Evolutionary conservation across 345 rosid species (phyloP).

Genomic region (Eucalyptus sp.): DNA sequence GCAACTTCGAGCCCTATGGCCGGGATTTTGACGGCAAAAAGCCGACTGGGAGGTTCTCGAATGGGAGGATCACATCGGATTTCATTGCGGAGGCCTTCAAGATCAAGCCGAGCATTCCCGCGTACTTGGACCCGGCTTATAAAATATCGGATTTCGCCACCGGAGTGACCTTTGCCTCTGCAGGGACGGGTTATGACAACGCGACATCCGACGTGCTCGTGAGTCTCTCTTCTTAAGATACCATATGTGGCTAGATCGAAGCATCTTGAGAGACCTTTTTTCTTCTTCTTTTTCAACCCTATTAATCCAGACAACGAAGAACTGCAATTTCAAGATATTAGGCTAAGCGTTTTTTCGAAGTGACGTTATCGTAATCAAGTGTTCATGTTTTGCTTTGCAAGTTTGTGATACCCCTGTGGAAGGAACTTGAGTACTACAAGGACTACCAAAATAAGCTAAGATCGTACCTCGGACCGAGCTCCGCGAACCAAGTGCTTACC

Average conservation of each 20-base stretch:
- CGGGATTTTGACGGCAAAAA: constrained; percentile 37
- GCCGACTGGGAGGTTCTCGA: constrained; percentile 54
- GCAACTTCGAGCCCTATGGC: constrained; percentile 55
- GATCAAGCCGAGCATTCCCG: constrained; percentile 37
- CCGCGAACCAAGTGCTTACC: constrained; percentile 12
- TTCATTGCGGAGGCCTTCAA: constrained; percentile 43
- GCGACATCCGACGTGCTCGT: constrained; percentile 47
- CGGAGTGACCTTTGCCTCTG: constrained; percentile 61
- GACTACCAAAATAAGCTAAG: constrained; percentile 35
- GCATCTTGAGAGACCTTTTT: too few relatives aligned
- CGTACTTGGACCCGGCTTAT: constrained; percentile 45
- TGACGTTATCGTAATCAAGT: neutral
- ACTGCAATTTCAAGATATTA: neutral
- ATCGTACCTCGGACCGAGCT: constrained; percentile 20
- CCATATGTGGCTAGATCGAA: too few relatives aligned
- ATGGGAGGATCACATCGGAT: constrained; percentile 46
- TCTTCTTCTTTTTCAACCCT: too few relatives aligned
- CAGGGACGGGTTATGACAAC: constrained; percentile 49
- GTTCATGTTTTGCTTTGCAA: neutral
- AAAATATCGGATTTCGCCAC: constrained; percentile 40
- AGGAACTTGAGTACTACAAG: constrained; percentile 38
- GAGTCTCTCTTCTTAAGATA: neutral
- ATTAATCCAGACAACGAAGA: neutral
- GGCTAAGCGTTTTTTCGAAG: neutral
- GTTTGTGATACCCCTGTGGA: constrained; percentile 58